phyloP scores from a whole-genome alignment of 768 basidiomycete genomes.

The Termitomyces sp. region DNA sequence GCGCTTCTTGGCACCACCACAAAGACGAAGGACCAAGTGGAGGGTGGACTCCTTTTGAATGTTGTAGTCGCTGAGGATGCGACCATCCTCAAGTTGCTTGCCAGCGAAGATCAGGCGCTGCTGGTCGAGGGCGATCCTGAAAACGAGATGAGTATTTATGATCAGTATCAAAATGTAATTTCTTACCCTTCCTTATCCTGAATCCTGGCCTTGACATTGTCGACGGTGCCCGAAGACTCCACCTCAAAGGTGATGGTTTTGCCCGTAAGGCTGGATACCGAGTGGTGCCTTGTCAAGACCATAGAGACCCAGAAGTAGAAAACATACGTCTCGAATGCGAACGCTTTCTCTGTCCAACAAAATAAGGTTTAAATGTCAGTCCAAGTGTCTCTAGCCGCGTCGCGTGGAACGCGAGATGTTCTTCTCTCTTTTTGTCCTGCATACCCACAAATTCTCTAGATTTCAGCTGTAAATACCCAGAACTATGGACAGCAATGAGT shows the following conservation, averaged over 20 bases:
- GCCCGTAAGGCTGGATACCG: constrained; percentile 78
- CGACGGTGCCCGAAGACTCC: constrained; percentile 95
- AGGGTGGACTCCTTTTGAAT: constrained; percentile 99
- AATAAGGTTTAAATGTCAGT: constrained; percentile 13
- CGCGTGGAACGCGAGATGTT: constrained; percentile 16
- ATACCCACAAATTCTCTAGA: background rate
- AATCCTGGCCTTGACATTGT: constrained; percentile 97
- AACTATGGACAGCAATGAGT: constrained; percentile 58
- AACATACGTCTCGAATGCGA: constrained; percentile 77
- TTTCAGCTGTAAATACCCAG: background rate
- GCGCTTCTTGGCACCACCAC: constrained; percentile 99
- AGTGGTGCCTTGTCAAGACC: background rate
- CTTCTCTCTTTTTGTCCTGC: background rate
- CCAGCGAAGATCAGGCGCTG: constrained; percentile 99
- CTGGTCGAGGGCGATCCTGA: constrained; percentile 87
- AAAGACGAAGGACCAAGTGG: constrained; percentile 94
- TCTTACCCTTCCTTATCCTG: constrained; percentile 94
- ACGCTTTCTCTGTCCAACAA: constrained; percentile 86
- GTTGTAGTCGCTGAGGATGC: constrained; percentile 93
- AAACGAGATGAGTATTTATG: background rate
- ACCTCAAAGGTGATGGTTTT: constrained; percentile 99
- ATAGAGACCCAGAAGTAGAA: background rate
- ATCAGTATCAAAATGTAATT: background rate
- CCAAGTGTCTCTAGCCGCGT: constrained; percentile 8
- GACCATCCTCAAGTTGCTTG: constrained; percentile 99